Base-by-base conservation (phyloP, 345 rosid species). In the Hibiscus trionum region DNA sequence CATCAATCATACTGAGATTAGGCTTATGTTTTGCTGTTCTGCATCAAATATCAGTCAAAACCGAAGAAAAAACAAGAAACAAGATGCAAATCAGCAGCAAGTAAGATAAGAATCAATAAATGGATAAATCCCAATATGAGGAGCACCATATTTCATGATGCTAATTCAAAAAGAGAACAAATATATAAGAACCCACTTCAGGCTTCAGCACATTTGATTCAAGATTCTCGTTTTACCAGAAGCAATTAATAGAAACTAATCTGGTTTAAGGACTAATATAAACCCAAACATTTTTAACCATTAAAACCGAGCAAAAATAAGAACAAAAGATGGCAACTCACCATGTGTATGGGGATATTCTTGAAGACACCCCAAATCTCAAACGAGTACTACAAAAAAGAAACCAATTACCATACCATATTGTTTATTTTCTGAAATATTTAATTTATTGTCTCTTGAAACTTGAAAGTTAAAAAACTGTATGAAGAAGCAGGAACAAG, bases 81-180 rank as follows among this genome's bases (percentile, higher is more conserved):
- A 35, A 50, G 19, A 39, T 12, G 27, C 17, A 58, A 26, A 62
- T 58, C 63, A 61, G 56, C 63, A 72, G 75, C 70, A 74, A 72
- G 37, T 14, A 66, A 46, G 56, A 66, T 7, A 31, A 47, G 21
- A 66, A 61, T 69, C 56, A 71, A 73, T 47, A 35, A 70, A 31
- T 61, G 83, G 75, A 75, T 57, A 84, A 63, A 78, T 33, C 69
- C 69, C 82, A 78, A 82, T 73, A 79, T 72, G 61, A 50, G 75
- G 70, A 82, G 71, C 26, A 59, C 74, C 62, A 24, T 39, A 70
- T 57, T 70, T 76, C 57, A 73, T 50, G 53, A 44, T 10, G 47
- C 47, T 44, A 44, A 44, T 9, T 44, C 3, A 44, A 44, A 44
- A 44, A 12, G 47, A 39, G 44, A 39, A 39, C 44, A 39, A 39